phyloP scores from a whole-genome alignment of 257 asterid species.

The Lycium ferocissimum region DNA sequence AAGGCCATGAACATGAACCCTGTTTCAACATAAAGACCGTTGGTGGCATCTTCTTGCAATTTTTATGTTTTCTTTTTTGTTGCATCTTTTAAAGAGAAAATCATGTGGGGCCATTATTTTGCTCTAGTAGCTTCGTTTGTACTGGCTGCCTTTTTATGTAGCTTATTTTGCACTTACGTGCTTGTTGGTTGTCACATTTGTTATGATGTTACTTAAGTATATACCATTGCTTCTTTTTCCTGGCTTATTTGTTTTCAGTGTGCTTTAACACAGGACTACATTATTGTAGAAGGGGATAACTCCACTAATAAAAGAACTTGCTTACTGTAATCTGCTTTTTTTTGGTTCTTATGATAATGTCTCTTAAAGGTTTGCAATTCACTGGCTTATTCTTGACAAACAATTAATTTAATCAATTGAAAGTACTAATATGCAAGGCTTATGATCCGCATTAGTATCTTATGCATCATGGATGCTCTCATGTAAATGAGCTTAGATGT shows the following conservation, averaged over 20 bases:
- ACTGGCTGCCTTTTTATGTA: constrained; percentile 16
- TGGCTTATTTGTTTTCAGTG: background rate
- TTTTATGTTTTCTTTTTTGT: background rate
- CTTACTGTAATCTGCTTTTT: background rate
- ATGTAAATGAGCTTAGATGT: background rate
- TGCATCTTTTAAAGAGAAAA: constrained; percentile 27
- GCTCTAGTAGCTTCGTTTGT: background rate
- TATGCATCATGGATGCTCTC: background rate
- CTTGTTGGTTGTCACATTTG: constrained; percentile 5
- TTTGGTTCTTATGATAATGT: background rate
- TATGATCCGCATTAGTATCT: constrained; percentile 5
- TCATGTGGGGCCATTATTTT: background rate
- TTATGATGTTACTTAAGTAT: background rate
- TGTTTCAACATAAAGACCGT: background rate
- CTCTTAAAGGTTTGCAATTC: constrained; percentile 23
- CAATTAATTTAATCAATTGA: background rate
- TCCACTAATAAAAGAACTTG: background rate
- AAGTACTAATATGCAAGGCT: background rate
- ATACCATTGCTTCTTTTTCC: background rate
- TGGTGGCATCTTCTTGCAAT: background rate
- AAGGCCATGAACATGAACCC: background rate
- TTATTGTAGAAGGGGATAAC: background rate
- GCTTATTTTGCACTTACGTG: constrained; percentile 23
- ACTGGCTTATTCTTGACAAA: background rate
- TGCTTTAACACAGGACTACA: background rate